Conservation (phyloP, 331 rosid genomes). For the Malus hybrid region DNA sequence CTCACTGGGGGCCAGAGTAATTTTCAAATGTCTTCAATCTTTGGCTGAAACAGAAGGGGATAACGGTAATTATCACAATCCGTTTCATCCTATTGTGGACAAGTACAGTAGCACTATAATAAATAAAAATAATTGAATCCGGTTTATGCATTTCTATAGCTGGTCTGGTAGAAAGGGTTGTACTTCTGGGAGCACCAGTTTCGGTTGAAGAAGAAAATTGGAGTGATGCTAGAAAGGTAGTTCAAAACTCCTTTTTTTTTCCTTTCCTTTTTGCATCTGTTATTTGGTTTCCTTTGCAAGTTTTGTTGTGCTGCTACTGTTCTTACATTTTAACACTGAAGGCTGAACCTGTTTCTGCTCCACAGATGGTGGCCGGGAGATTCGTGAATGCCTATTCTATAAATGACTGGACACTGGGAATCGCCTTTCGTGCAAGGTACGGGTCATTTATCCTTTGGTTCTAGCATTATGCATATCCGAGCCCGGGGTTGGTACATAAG, state of each 20-base stretch:
- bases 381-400: constrained; percentile 56
- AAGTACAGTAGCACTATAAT: not conserved
- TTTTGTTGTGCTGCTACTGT: not conserved
- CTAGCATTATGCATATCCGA: not conserved
- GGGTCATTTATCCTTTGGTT: not conserved
- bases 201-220: constrained; percentile 47
- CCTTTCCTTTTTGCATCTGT: not conserved
- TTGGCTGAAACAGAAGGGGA: constrained; percentile 43
- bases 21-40: constrained; percentile 54
- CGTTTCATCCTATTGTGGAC: not conserved
- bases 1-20: constrained; percentile 61
- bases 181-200: constrained; percentile 70
- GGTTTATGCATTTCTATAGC: constrained; percentile 27
- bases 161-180: constrained; percentile 57
- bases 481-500: too few relatives aligned
- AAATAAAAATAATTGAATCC: not conserved
- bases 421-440: constrained; percentile 57
- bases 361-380: constrained; percentile 68
- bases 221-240: constrained; percentile 50
- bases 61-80: constrained; percentile 31
- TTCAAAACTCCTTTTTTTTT: not conserved
- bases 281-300: not conserved
- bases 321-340: not conserved
- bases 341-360: not conserved
- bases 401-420: constrained; percentile 59